phyloP scores from a whole-genome alignment of 345 rosid species.

The Fremontodendron californicum region DNA sequence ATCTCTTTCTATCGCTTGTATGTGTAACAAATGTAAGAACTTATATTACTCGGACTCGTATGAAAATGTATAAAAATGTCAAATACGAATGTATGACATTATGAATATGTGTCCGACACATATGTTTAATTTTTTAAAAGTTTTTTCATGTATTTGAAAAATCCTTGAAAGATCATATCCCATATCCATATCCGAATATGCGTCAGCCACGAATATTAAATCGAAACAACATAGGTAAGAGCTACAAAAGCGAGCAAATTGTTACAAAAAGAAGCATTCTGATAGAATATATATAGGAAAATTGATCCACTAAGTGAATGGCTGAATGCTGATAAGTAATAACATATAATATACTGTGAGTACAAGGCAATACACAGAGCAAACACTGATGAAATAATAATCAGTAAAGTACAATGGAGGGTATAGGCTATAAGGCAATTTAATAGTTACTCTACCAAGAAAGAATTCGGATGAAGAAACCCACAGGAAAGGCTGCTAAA shows the following conservation, averaged over 20 bases:
- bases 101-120: no score
- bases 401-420: background rate
- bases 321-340: background rate
- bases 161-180: no score
- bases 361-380: background rate
- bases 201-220: no score
- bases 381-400: background rate
- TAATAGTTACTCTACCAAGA: constrained; percentile 11
- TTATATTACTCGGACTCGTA: no score
- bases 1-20: no score
- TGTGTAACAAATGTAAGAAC: background rate
- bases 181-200: no score
- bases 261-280: background rate
- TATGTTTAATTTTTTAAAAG: no score
- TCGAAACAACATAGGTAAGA: no score
- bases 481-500: constrained; percentile 12
- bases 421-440: background rate
- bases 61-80: no score
- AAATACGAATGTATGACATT: no score
- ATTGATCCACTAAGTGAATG: background rate
- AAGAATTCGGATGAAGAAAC: background rate
- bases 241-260: background rate
- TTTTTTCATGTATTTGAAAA: no score
- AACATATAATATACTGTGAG: background rate
- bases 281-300: background rate